These are phyloP conservation scores for Heliosperma pusillum DNA, from an alignment of 148 eudicot species.

Conservation along the genomic window DNA sequence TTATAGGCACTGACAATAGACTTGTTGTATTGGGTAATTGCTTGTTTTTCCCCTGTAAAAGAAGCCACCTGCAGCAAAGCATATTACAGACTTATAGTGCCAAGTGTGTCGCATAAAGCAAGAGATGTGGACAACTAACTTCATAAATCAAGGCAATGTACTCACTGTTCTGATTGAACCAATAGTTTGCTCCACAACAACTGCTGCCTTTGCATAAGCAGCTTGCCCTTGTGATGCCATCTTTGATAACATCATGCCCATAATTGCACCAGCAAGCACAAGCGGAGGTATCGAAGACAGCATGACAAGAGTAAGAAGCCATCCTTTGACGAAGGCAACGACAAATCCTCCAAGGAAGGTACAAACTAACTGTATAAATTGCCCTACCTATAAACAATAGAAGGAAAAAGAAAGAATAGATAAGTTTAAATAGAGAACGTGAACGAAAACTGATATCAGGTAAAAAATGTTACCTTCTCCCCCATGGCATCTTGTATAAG, in stretches of 20 bases:
- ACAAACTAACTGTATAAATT: slow-evolving; percentile 55
- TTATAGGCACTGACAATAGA: slow-evolving; percentile 47
- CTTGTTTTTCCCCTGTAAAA: slow-evolving; percentile 64
- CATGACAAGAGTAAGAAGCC: slow-evolving; percentile 83
- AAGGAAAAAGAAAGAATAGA: neutral
- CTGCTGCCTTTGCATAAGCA: slow-evolving; percentile 69
- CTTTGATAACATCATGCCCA: slow-evolving; percentile 45
- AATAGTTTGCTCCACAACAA: slow-evolving; percentile 69
- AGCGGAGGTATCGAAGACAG: slow-evolving; percentile 53
- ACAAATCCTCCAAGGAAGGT: slow-evolving; percentile 77
- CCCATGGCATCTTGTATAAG: slow-evolving; percentile 81
- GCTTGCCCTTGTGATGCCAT: slow-evolving; percentile 56
- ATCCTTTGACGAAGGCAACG: slow-evolving; percentile 69
- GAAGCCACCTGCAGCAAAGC: slow-evolving; percentile 55
- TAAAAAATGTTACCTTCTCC: slow-evolving; percentile 55
- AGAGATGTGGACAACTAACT: neutral
- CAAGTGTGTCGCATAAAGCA: neutral
- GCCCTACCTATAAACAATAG: slow-evolving; percentile 53
- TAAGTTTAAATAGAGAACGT: neutral
- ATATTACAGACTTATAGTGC: neutral
- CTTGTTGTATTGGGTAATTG: slow-evolving; percentile 38
- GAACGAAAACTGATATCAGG: neutral
- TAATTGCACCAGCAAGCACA: slow-evolving; percentile 45
- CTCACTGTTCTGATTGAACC: slow-evolving; percentile 85
- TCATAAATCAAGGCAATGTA: neutral